Evolutionary conservation across 495 filamentous ascomycete species (phyloP).

Genomic region (Penicillium silybi): DNA sequence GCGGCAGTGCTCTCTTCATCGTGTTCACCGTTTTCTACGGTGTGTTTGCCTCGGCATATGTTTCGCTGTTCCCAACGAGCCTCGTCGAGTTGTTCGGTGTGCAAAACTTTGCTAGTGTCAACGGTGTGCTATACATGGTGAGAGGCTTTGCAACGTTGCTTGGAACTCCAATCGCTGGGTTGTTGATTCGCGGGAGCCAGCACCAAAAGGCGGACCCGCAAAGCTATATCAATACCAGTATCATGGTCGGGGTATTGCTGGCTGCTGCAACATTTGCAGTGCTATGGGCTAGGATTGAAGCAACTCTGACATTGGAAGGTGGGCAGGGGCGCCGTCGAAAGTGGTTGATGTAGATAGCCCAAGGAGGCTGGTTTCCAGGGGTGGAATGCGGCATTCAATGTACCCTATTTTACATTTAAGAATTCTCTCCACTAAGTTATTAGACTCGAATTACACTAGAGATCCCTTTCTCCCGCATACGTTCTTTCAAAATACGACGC

Average conservation of each 20-base stretch:
- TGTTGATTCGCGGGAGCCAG: slow-evolving; percentile 26
- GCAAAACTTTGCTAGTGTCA: slow-evolving; percentile 39
- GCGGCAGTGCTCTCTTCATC: slow-evolving; percentile 29
- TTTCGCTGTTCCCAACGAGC: slow-evolving; percentile 37
- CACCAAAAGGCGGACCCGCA: slow-evolving; percentile 8
- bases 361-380: neutral
- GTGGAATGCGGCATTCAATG: no score
- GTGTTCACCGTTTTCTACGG: slow-evolving; percentile 38
- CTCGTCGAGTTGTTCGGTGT: slow-evolving; percentile 42
- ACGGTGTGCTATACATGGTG: slow-evolving; percentile 42
- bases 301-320: slow-evolving; percentile 11
- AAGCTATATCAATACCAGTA: slow-evolving; percentile 27
- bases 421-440: no score
- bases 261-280: slow-evolving; percentile 26
- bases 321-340: slow-evolving; percentile 8
- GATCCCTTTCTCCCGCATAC: no score
- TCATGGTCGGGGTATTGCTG: slow-evolving; percentile 29
- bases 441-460: no score
- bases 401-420: no score
- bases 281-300: slow-evolving; percentile 34
- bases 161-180: slow-evolving; percentile 41
- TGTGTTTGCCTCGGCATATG: slow-evolving; percentile 37
- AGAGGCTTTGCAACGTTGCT: slow-evolving; percentile 37
- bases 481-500: no score
- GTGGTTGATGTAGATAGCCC: slow-evolving; percentile 16